phyloP scores from a whole-genome alignment of 345 rosid genomes.

The thale cress (Arabidopsis thaliana) region TAIR10.1 NC_003070.9:3865501-3866000 shows the following conservation, averaged over 20 bases:
- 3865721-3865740: slow-evolving; percentile 40
- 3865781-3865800: slow-evolving; percentile 48
- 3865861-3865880: slow-evolving; percentile 47
- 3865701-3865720: slow-evolving; percentile 54
- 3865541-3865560: slow-evolving; percentile 46
- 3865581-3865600: slow-evolving; percentile 76
- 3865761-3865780: slow-evolving; percentile 51
- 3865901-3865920: slow-evolving; percentile 45
- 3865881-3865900: slow-evolving; percentile 58
- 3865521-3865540: slow-evolving; percentile 54
- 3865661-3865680: slow-evolving; percentile 46
- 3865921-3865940: slow-evolving; percentile 72
- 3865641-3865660: slow-evolving; percentile 51
- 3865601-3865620: slow-evolving; percentile 58
- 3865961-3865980: slow-evolving; percentile 71
- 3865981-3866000: slow-evolving; percentile 57
- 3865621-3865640: slow-evolving; percentile 47
- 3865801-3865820: slow-evolving; percentile 49
- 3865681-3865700: slow-evolving; percentile 37
- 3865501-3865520: slow-evolving; percentile 12
- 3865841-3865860: slow-evolving; percentile 42
- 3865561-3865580: slow-evolving; percentile 66
- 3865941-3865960: slow-evolving; percentile 79
- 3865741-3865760: slow-evolving; percentile 50
- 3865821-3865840: slow-evolving; percentile 44